Evolutionary conservation across 2,329 filamentous ascomycete genomes (phyloP), one percentile per base, ranked within the genome.

Genomic region (Leptographium flavum): DNA sequence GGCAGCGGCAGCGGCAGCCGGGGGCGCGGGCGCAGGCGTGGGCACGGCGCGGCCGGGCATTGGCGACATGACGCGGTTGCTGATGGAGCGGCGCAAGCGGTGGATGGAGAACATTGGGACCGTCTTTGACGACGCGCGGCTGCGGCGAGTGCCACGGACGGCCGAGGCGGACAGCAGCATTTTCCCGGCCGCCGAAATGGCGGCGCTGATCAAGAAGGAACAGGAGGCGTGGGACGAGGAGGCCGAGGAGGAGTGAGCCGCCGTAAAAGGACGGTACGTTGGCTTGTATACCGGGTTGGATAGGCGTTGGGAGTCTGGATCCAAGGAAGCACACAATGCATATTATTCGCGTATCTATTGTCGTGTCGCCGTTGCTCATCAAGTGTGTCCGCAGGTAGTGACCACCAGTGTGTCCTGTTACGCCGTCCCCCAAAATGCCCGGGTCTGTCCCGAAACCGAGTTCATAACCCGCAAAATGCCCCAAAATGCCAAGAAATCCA

Each of bases 71-170:
- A 92, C 92, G 4, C 81, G 87, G 59, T 90, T 81, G 38, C 70
- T 98, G 23, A 95, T 98, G 88, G 88, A 95, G 60, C 75, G 90
- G 48, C 76, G 88, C 46, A 75, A 79, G 58, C 79, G 87, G 53
- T 98, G 92, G 90, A 87, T 87, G 51, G 83, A 87, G 51, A 88
- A 79, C 33, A 93, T 98, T 53, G 86, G 87, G 0, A 83, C 86
- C 0, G 87, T 96, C 0, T 94, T 98, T 55, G 81, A 88, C 49
- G 84, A 84, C 55, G 86, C 88, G 54, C 81, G 78, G 54, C 73
- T 87, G 31, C 76, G 75, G 49, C 76, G 73, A 45, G 81, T 95
- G 36, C 87, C 87, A 15, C 67, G 79, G 2, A 64, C 60, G 21
- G 67, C 70, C 2, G 81, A 92, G 47, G 75, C 77, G 1, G 68